Conservation (phyloP, 2,329 filamentous ascomycete species). For the Botrytis pseudocinerea region DNA sequence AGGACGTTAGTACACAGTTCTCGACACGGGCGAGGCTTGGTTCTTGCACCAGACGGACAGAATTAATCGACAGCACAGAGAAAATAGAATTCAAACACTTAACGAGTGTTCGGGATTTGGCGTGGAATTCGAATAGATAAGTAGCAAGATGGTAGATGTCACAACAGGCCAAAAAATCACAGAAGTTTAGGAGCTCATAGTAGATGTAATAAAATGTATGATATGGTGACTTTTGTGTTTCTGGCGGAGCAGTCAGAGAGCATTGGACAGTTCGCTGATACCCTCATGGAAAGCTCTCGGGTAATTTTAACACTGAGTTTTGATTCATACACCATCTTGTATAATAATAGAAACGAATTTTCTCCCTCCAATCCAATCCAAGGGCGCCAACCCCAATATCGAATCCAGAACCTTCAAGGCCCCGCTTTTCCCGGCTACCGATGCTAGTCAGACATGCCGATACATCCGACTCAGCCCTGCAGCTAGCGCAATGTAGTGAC, state of each 20-base stretch:
- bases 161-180: neutral
- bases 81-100: neutral
- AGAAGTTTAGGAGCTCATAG: neutral
- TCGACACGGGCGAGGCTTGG: neutral
- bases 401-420: neutral
- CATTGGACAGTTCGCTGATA: neutral
- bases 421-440: neutral
- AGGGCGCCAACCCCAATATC: too few relatives aligned
- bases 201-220: neutral
- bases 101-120: neutral
- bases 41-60: neutral
- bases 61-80: neutral
- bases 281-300: neutral
- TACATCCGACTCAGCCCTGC: slow-evolving; percentile 15
- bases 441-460: neutral
- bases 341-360: neutral
- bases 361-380: neutral
- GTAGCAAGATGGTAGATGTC: neutral
- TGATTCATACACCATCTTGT: neutral
- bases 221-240: neutral
- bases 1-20: neutral
- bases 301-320: neutral
- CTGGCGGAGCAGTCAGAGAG: neutral
- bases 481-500: neutral
- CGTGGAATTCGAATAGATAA: neutral